Percentiles rank a stretch among this genome's conserved stretches.
Evolutionary conservation across 768 basidiomycete genomes (phyloP).

Genomic region (Chalciporus sphaerocephalus): DNA sequence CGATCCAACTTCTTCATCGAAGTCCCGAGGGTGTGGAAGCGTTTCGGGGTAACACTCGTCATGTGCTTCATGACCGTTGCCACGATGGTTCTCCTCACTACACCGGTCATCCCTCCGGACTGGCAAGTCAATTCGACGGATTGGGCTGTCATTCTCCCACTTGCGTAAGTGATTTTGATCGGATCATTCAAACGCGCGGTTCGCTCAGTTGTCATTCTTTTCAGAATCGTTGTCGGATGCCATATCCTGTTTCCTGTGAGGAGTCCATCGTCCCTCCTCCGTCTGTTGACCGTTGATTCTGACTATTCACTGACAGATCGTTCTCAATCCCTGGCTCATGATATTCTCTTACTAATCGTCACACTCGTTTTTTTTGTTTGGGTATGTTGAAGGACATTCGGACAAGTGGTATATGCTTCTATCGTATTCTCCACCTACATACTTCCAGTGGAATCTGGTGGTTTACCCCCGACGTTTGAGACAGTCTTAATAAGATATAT

Average conservation of each 20-base stretch:
- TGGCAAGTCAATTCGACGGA: slow-evolving; percentile 59
- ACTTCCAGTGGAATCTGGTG: background rate
- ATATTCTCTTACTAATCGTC: slow-evolving; percentile 56
- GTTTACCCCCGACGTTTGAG: too few relatives aligned
- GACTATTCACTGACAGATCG: slow-evolving; percentile 46
- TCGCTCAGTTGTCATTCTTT: background rate
- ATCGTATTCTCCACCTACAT: too few relatives aligned
- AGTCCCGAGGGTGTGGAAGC: slow-evolving; percentile 75
- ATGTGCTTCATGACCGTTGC: slow-evolving; percentile 47
- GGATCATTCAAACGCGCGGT: background rate
- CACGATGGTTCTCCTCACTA: slow-evolving; percentile 54
- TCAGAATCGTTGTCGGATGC: slow-evolving; percentile 49
- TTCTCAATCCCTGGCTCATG: slow-evolving; percentile 87
- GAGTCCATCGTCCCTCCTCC: slow-evolving; percentile 12
- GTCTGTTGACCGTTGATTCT: slow-evolving; percentile 25
- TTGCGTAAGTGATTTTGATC: slow-evolving; percentile 40
- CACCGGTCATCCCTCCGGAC: slow-evolving; percentile 51
- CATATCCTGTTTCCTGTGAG: slow-evolving; percentile 75
- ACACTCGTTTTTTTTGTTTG: background rate
- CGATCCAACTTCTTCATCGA: slow-evolving; percentile 91
- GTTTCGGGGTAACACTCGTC: slow-evolving; percentile 65
- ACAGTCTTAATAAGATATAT: too few relatives aligned
- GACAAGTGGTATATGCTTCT: too few relatives aligned
- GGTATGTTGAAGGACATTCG: background rate
- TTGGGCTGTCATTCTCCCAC: slow-evolving; percentile 74